Evolutionary conservation across 306 rosid species (phyloP).

Genomic region (Betula pendula): DNA sequence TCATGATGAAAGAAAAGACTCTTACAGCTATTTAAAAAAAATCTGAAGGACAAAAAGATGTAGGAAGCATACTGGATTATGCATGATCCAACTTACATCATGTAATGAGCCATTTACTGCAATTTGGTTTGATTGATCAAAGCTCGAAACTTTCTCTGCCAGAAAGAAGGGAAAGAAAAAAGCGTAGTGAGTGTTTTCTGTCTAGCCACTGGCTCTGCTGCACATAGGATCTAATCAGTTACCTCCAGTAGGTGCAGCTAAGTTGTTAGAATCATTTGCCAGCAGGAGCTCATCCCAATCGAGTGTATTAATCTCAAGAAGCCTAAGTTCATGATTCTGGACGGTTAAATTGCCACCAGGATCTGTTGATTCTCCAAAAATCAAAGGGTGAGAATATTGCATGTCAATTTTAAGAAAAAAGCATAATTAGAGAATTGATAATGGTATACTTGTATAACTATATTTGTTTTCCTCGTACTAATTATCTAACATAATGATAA

Average conservation of each 20-base stretch:
- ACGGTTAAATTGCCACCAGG: slow-evolving; percentile 31
- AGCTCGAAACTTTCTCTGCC: slow-evolving; percentile 49
- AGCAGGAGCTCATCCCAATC: slow-evolving; percentile 97
- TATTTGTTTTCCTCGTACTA: background rate
- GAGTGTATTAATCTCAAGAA: slow-evolving; percentile 87
- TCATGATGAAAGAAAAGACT: background rate
- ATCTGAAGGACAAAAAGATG: background rate
- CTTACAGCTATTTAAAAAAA: background rate
- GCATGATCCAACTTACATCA: slow-evolving; percentile 55
- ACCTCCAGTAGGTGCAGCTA: slow-evolving; percentile 56
- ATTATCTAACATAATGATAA: background rate
- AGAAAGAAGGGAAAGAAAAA: slow-evolving; percentile 22
- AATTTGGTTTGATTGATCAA: slow-evolving; percentile 58
- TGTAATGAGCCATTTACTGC: slow-evolving; percentile 37
- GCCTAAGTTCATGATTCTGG: slow-evolving; percentile 61
- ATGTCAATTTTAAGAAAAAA: slow-evolving; percentile 19
- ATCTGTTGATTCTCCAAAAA: slow-evolving; percentile 32
- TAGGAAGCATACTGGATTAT: background rate
- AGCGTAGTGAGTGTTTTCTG: slow-evolving; percentile 26
- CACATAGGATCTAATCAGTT: slow-evolving; percentile 39
- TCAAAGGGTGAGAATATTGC: slow-evolving; percentile 5
- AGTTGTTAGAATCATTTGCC: slow-evolving; percentile 44
- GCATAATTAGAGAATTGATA: slow-evolving; percentile 14
- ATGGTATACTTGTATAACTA: background rate
- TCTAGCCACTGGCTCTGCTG: slow-evolving; percentile 19